Evolutionary conservation across 208 protist genomes (phyloP), one percentile per base, ranked within the genome.

Genomic region (Leishmania amazonensis): DNA sequence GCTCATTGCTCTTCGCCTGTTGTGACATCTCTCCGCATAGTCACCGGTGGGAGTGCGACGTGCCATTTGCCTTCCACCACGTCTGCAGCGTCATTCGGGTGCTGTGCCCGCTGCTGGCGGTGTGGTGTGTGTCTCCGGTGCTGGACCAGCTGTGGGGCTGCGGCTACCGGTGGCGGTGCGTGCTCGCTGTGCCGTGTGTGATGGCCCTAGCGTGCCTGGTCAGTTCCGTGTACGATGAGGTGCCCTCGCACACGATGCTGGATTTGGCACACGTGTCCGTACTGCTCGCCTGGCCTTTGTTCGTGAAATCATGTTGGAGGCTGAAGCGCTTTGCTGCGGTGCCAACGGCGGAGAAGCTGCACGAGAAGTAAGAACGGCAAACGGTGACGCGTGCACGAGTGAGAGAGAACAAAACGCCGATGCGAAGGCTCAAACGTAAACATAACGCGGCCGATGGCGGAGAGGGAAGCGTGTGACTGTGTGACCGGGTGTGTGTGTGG

Each of bases 1-100:
- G 81, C 31, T 42, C 87, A 24, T 51, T 94, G 35, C 81, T 97
- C n/a, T 92, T 85, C 80, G 47, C 68, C n/a, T 85, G 81, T n/a
- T 96, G 92, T 76, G 83, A 84, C 72, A 0, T 89, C 13, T 91
- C 88, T 35, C 21, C 49, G 13, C 35, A 80, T 28, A 91, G 87
- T 62, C 77, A 85, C 1, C 78, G 65, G n/a, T 88, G 88, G 81
- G 92, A 94, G 83, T 97, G 94, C 80, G 85, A 90, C 19, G 19
- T 93, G 31, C 89, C 92, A 1, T 91, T 92, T 78, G 88, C 91
- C 45, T 85, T 96, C n/a, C 93, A 94, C 80, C 93, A 88, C 82
- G 73, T 92, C 0, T 93, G 92, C 78, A 93, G 87, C 65, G 83
- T 90, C 3, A 80, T 90, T 28, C 87, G 90, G 15, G 54, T 87